These are phyloP conservation scores for Yamadazyma akitaensis DNA, from an alignment of 805 yeast species.

Conservation along the genomic window DNA sequence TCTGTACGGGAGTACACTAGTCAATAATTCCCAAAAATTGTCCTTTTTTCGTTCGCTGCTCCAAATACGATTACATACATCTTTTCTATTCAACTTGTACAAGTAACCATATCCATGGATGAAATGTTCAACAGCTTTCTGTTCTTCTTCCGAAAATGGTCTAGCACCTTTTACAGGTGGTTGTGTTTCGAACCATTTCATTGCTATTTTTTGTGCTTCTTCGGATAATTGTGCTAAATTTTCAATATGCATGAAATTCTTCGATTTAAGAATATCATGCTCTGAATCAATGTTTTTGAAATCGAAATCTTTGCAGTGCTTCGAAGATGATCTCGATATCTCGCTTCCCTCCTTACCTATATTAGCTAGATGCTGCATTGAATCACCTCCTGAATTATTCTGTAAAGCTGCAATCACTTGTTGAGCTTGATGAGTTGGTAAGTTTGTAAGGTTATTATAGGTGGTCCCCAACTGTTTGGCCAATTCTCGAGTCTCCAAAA, in stretches of 20 bases:
- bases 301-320: background rate
- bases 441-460: slow-evolving; percentile 8
- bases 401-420: slow-evolving; percentile 28
- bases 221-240: slow-evolving; percentile 32
- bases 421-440: slow-evolving; percentile 24
- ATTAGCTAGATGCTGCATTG: slow-evolving; percentile 8
- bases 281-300: slow-evolving; percentile 3
- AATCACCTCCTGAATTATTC: slow-evolving; percentile 5
- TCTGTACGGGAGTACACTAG: slow-evolving; percentile 77
- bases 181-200: slow-evolving; percentile 33
- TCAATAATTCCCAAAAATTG: slow-evolving; percentile 82
- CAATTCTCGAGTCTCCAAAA: slow-evolving; percentile 63
- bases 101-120: slow-evolving; percentile 65
- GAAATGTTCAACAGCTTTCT: slow-evolving; percentile 66
- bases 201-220: slow-evolving; percentile 34
- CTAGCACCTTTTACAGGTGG: slow-evolving; percentile 34
- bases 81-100: slow-evolving; percentile 58
- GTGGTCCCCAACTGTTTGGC: slow-evolving; percentile 33
- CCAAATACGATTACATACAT: slow-evolving; percentile 86
- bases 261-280: slow-evolving; percentile 2
- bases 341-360: slow-evolving; percentile 4
- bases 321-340: background rate
- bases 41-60: slow-evolving; percentile 79
- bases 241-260: slow-evolving; percentile 24
- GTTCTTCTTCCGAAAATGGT: slow-evolving; percentile 62